Evolutionary conservation across 1,139 yeast species (phyloP), one percentile per base, ranked within the genome.

Genomic region (Hyphopichia khmerensis): DNA sequence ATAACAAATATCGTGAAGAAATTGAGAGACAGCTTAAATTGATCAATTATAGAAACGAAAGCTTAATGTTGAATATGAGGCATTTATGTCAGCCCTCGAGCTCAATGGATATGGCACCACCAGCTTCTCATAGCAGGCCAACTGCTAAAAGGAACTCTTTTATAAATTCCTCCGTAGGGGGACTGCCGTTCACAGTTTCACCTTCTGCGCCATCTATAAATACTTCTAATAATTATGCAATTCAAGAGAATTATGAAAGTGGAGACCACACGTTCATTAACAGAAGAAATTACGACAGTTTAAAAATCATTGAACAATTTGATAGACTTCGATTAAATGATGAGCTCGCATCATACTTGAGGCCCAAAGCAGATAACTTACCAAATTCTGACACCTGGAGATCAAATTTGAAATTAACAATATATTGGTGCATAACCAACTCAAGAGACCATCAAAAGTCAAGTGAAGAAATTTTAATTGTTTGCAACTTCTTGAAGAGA

Each of bases 31-130:
- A 82, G 42, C 72, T 83, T 41, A 82, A 82, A 43, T 57, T 84
- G 23, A 75, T 83, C n/a, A 75, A 80, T 44, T 82, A 80, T 50
- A 64, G 91, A 53, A 86, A 86, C 56, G 88, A 84, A 57, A 82
- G 89, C n/a, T 63, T 85, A 39, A 80, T 82, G 72, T 67, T 81
- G 37, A 81, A 79, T 51, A 52, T 60, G 59, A 62, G 55, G 44
- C 51, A 53, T 38, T 42, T 36, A 35, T 34, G 43, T 34, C 35
- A 45, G 9, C 44, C 46, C 17, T 35, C 40, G 4, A 43, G 44
- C 6, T 24, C 43, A 11, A 42, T 33, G 38, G 33, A 32, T 27
- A 34, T 30, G 26, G 33, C 23, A 3, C 31, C 41, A 16, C 33
- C 30, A 9, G n/a, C 35, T 6, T 31, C 43, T n/a, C 33, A 26